Evolutionary conservation across 2,329 filamentous ascomycete genomes (phyloP).

Genomic region (Phaeosphaeria sp.): DNA sequence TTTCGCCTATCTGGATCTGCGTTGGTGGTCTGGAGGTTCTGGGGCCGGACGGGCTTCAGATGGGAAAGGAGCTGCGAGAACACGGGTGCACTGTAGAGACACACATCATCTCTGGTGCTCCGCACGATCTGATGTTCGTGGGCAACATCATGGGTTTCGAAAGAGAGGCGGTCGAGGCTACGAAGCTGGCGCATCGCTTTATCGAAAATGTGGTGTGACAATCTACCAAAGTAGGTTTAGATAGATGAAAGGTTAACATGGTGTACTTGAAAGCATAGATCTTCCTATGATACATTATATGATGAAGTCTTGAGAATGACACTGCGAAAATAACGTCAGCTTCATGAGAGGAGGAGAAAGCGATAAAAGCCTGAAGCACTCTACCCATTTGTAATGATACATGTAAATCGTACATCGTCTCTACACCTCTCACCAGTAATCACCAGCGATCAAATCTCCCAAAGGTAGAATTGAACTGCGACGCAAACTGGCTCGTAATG

Average conservation of each 20-base stretch:
- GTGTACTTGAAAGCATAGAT: background rate
- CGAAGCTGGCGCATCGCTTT: background rate
- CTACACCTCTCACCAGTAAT: too few relatives aligned
- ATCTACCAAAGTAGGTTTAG: background rate
- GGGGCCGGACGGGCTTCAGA: background rate
- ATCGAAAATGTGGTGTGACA: background rate
- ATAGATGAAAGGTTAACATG: background rate
- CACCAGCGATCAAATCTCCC: constrained; percentile 17
- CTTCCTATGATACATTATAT: background rate
- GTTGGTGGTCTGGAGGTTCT: background rate
- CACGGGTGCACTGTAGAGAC: background rate
- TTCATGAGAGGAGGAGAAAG: background rate
- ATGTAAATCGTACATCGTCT: background rate
- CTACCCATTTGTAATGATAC: background rate
- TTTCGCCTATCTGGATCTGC: background rate
- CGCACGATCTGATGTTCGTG: background rate
- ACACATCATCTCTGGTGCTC: background rate
- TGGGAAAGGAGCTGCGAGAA: background rate
- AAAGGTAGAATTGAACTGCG: constrained; percentile 19
- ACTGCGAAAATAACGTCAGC: too few relatives aligned
- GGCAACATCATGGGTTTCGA: background rate
- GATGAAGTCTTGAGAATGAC: background rate
- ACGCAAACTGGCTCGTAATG: constrained; percentile 23
- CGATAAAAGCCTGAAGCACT: background rate
- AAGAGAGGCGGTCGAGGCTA: background rate